Percentiles rank a stretch among this genome's conserved stretches.
Evolutionary conservation across 23 red algal species (phyloP).

Genomic region (Pyropia yezoensis): DNA sequence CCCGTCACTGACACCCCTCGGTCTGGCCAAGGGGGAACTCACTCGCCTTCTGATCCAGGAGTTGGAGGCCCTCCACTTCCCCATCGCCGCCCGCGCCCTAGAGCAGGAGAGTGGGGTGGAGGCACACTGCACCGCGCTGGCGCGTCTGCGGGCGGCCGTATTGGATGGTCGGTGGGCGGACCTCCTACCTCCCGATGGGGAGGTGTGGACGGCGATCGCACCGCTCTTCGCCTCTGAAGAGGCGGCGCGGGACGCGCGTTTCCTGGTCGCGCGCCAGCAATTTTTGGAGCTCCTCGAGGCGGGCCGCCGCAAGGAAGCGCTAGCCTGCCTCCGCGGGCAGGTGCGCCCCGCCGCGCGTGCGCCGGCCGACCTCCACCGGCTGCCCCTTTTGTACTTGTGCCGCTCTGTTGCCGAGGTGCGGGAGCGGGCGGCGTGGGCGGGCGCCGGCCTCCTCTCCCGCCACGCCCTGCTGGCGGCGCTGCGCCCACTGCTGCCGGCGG

Average conservation of each 20-base stretch:
- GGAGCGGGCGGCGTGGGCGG: conserved; percentile 58
- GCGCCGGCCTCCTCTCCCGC: conserved; percentile 25
- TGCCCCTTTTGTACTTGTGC: conserved; percentile 68
- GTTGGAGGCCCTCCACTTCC: conserved; percentile 56
- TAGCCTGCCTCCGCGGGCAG: conserved; percentile 49
- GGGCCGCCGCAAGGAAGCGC: conserved; percentile 30
- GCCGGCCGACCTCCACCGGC: conserved; percentile 52
- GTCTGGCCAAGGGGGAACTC: conserved; percentile 50
- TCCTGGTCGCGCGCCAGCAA: conserved; percentile 47
- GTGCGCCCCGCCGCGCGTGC: conserved; percentile 37
- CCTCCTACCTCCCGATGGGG: conserved; percentile 21
- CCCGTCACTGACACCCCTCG: conserved; percentile 8
- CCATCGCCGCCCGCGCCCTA: conserved; percentile 29
- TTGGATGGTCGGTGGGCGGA: conserved; percentile 53
- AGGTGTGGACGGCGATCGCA: background rate
- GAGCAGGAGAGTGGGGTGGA: conserved; percentile 49
- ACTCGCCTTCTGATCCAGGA: conserved; percentile 69
- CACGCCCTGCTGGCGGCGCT: conserved; percentile 42
- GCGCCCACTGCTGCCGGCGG: conserved; percentile 50
- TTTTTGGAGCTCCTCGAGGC: conserved; percentile 72
- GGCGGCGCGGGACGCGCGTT: conserved; percentile 42
- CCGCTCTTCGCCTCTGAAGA: conserved; percentile 45
- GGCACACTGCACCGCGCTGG: conserved; percentile 37
- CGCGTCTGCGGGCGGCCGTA: conserved; percentile 36
- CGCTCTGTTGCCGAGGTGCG: conserved; percentile 51